Conservation (phyloP, 352 stramenopile species). For the Phytophthora uliginosa region DNA sequence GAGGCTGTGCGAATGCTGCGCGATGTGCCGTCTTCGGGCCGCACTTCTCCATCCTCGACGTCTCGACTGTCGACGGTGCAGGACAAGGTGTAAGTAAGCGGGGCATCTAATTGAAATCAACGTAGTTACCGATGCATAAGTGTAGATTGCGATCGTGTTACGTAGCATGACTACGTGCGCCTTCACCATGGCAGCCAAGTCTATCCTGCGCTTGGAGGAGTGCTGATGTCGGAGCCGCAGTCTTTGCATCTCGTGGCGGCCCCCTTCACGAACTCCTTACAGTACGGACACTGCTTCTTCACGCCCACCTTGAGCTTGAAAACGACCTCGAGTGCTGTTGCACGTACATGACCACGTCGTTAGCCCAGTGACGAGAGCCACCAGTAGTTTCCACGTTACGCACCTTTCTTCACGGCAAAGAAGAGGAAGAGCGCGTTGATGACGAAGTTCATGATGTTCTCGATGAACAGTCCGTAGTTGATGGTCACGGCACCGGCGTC, state of each 20-base stretch:
- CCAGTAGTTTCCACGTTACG: not conserved
- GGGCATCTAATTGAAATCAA: not conserved
- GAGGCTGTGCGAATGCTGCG: constrained; percentile 45
- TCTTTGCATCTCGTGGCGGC: constrained; percentile 55
- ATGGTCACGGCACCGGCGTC: constrained; percentile 69
- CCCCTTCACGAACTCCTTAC: constrained; percentile 78
- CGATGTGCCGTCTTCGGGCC: constrained; percentile 16
- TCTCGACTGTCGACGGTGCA: constrained; percentile 27
- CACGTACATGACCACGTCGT: not conserved
- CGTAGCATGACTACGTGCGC: not conserved
- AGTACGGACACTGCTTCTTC: constrained; percentile 74
- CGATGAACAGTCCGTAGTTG: constrained; percentile 75
- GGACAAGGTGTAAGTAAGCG: constrained; percentile 24
- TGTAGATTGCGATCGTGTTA: not conserved
- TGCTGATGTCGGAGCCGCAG: constrained; percentile 39
- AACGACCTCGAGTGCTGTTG: constrained; percentile 60
- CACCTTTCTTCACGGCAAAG: constrained; percentile 78
- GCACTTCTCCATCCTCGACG: constrained; percentile 36
- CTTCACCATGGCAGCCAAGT: not conserved
- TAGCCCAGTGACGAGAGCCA: not conserved
- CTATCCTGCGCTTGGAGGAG: constrained; percentile 9
- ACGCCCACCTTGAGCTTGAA: constrained; percentile 73
- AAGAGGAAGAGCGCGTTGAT: constrained; percentile 82
- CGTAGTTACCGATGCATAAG: not conserved
- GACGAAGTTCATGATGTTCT: constrained; percentile 83